Percentiles rank a stretch among this genome's conserved stretches.
These are phyloP conservation scores for Candida ovalis DNA, from an alignment of 805 yeast genomes.

Conservation along the genomic window DNA sequence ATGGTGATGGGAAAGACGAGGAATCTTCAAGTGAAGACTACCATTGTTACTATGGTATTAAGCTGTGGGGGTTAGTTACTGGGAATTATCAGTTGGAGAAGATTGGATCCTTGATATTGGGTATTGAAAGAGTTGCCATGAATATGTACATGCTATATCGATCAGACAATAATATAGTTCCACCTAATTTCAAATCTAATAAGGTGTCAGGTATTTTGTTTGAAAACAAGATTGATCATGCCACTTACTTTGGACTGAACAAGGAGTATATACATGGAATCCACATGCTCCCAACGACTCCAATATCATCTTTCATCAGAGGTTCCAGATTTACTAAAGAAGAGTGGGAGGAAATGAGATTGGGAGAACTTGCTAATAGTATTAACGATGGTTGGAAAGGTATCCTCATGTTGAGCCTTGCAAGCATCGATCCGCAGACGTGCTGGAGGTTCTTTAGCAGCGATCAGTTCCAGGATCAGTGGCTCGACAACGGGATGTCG, in stretches of 20 bases:
- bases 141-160: conserved; percentile 50
- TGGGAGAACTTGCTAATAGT: conserved; percentile 33
- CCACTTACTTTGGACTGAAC: conserved; percentile 64
- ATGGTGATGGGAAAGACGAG: conserved; percentile 68
- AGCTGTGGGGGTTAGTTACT: conserved; percentile 61
- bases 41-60: conserved; percentile 64
- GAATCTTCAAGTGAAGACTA: conserved; percentile 72
- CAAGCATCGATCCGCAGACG: conserved; percentile 38
- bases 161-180: conserved; percentile 47
- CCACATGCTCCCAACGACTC: conserved; percentile 73
- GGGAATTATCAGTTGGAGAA: conserved; percentile 50
- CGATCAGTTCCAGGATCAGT: conserved; percentile 29
- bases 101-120: conserved; percentile 56
- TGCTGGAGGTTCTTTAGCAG: conserved; percentile 42
- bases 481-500: conserved; percentile 61
- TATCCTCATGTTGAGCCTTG: conserved; percentile 41
- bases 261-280: conserved; percentile 71
- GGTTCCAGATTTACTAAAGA: conserved; percentile 44
- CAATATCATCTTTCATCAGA: conserved; percentile 55
- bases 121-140: conserved; percentile 52
- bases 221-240: conserved; percentile 69
- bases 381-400: conserved; percentile 67
- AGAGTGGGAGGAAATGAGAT: conserved; percentile 36
- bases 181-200: conserved; percentile 48
- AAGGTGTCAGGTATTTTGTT: conserved; percentile 66